These are phyloP conservation scores for Cordyceps farinosa DNA, from an alignment of 2,329 filamentous ascomycete genomes.

Conservation along the genomic window DNA sequence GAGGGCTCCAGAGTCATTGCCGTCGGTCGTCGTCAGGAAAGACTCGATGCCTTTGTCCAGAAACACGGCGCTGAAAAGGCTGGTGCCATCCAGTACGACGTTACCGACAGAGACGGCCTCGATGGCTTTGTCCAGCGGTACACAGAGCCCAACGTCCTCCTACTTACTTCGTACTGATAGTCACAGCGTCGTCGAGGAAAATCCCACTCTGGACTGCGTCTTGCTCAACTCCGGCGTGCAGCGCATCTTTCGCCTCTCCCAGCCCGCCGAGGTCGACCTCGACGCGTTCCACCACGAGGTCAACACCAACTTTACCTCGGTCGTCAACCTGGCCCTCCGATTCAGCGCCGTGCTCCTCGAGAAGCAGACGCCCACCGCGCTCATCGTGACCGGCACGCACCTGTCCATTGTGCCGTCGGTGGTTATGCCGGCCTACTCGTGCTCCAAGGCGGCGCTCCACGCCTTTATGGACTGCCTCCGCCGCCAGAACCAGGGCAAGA, in stretches of 20 bases:
- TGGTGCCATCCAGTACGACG: constrained; percentile 37
- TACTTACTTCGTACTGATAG: constrained; percentile 1
- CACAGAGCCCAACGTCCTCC: not conserved
- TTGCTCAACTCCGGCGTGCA: constrained; percentile 57
- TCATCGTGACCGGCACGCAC: constrained; percentile 23
- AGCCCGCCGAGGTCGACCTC: constrained; percentile 25
- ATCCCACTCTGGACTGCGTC: constrained; percentile 52
- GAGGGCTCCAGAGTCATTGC: constrained; percentile 42
- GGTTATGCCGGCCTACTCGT: constrained; percentile 22
- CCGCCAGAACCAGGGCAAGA: constrained; percentile 20
- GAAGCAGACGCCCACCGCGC: constrained; percentile 17
- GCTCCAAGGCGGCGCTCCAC: constrained; percentile 24
- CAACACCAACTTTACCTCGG: constrained; percentile 22
- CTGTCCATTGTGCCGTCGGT: constrained; percentile 21
- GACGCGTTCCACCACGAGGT: constrained; percentile 25
- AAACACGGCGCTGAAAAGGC: constrained; percentile 41
- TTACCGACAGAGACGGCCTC: constrained; percentile 38
- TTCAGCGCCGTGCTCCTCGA: constrained; percentile 21
- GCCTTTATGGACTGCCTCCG: constrained; percentile 23
- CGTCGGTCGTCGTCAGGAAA: constrained; percentile 45
- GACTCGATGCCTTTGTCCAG: constrained; percentile 44
- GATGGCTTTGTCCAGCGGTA: constrained; percentile 23
- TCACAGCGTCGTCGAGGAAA: constrained; percentile 21
- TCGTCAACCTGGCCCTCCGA: constrained; percentile 24
- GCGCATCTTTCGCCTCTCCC: constrained; percentile 28